These are phyloP conservation scores for Fusarium mundagurra DNA, from an alignment of 2,329 filamentous ascomycete species.

Conservation along the genomic window DNA sequence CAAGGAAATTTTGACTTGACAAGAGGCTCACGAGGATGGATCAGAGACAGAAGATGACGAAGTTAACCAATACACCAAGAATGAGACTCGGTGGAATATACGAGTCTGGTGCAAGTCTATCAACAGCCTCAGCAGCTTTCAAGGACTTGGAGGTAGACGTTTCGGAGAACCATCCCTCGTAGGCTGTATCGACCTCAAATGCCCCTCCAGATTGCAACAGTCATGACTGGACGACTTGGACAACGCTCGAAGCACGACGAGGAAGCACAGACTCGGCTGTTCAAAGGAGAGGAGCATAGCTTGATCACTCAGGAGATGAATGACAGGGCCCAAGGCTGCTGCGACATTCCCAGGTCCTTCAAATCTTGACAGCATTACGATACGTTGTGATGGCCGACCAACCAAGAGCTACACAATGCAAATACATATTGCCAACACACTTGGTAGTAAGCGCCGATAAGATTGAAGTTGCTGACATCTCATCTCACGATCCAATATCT, in stretches of 20 bases:
- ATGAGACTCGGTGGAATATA: neutral
- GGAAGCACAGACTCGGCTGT: neutral
- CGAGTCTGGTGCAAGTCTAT: rapidly evolving
- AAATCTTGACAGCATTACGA: neutral
- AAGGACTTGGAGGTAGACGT: no score
- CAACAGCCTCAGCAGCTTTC: neutral
- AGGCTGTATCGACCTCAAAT: neutral
- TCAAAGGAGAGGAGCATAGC: neutral
- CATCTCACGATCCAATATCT: neutral
- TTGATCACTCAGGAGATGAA: neutral
- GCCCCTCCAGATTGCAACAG: neutral
- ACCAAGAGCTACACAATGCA: neutral
- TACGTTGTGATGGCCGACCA: neutral
- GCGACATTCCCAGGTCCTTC: neutral
- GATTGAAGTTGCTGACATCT: neutral
- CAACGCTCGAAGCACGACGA: neutral
- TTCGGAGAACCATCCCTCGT: no score
- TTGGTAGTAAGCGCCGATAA: neutral
- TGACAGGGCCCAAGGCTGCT: neutral
- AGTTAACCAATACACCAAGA: neutral
- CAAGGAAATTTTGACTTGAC: neutral
- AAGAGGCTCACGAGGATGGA: no score
- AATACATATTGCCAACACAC: neutral
- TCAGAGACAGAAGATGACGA: neutral
- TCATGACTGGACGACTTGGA: neutral